Base-by-base conservation (phyloP, 208 protist species). In the Ichthyophonus hoferi region DNA sequence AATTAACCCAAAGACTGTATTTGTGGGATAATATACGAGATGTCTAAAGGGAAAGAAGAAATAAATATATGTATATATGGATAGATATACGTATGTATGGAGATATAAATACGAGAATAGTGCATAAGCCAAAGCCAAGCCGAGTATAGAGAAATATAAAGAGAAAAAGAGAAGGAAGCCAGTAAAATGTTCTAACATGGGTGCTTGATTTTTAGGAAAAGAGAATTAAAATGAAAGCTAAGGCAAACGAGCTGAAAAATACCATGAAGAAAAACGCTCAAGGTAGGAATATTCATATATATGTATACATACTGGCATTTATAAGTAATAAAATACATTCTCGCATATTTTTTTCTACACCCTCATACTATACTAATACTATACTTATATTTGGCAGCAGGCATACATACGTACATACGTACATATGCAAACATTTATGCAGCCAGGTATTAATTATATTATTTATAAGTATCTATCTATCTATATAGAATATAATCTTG, bases 291-390 rank as follows among this genome's bases (percentile, higher is more conserved):
- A n/a, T n/a, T n/a, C n/a, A n/a, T n/a, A n/a, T n/a, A n/a, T n/a
- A n/a, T n/a, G n/a, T n/a, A n/a, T n/a, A n/a, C n/a, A n/a, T n/a
- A n/a, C n/a, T n/a, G n/a, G n/a, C n/a, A n/a, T n/a, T n/a, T 81
- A 12, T 81, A 12, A 14, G 7, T 31, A 38, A 38, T 31, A 12
- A 38, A 38, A 12, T n/a, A 14, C 35, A 38, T 81, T 38, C 35
- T 81, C n/a, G 2, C n/a, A 34, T 35, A 39, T 81, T 81, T 81
- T 81, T 81, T 81, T 81, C n/a, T n/a, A n/a, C n/a, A n/a, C n/a
- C n/a, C n/a, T n/a, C n/a, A n/a, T n/a, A n/a, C n/a, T n/a, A n/a
- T n/a, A n/a, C n/a, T n/a, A n/a, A n/a, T n/a, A n/a, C n/a, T n/a
- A n/a, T n/a, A n/a, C n/a, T n/a, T n/a, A n/a, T n/a, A n/a, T n/a